Conservation (phyloP, 208 protist species). For the Acanthamoeba royreba region DNA sequence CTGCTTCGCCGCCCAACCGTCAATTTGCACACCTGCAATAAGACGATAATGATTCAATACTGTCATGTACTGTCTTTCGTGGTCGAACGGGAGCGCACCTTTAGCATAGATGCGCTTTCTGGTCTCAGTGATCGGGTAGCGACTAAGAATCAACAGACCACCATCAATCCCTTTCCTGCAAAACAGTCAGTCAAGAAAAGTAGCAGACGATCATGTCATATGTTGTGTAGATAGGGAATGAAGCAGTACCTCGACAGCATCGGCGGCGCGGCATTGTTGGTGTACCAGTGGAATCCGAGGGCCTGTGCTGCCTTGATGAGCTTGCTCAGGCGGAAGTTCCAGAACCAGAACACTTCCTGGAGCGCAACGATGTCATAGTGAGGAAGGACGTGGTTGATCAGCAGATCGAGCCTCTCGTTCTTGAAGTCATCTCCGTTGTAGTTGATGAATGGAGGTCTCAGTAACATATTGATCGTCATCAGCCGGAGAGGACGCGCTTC, state of each 20-base stretch:
- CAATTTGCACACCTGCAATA: neutral
- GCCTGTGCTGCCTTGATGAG: neutral
- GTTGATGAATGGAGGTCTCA: constrained; percentile 30
- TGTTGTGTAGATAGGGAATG: neutral
- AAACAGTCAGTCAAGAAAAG: neutral
- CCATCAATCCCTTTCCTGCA: constrained; percentile 28
- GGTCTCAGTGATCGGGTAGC: constrained; percentile 19
- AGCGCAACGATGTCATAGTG: constrained; percentile 19
- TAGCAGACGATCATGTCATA: no score
- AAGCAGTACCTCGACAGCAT: neutral
- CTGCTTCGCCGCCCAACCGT: constrained; percentile 26
- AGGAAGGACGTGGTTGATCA: constrained; percentile 3
- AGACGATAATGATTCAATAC: no score
- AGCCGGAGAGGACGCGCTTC: neutral
- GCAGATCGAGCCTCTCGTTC: neutral
- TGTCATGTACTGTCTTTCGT: neutral
- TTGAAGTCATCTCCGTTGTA: constrained; percentile 45
- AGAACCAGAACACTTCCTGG: constrained; percentile 35
- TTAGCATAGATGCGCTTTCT: neutral
- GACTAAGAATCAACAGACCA: neutral
- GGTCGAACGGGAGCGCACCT: neutral
- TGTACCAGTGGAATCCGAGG: constrained; percentile 37
- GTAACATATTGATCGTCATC: constrained; percentile 28
- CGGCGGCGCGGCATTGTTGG: neutral
- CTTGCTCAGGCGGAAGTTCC: neutral